Conservation (phyloP, 2,329 filamentous ascomycete species). For the Aspergillus ochraceus region DNA sequence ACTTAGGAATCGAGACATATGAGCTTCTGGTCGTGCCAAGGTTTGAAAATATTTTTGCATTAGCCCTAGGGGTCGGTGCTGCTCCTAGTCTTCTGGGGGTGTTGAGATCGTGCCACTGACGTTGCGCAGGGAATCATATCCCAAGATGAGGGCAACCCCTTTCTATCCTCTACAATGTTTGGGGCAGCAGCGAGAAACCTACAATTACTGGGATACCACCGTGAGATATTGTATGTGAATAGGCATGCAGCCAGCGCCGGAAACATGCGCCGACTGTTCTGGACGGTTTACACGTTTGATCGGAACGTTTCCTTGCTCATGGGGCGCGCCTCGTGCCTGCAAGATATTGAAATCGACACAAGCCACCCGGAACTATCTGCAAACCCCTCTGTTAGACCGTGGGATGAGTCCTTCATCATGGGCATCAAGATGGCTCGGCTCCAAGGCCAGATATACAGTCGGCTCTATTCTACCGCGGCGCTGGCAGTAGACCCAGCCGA, state of each 20-base stretch:
- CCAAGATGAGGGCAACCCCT: slow-evolving; percentile 19
- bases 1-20: slow-evolving; percentile 20
- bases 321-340: slow-evolving; percentile 19
- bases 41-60: slow-evolving; percentile 24
- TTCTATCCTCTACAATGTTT: slow-evolving; percentile 17
- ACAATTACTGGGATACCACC: slow-evolving; percentile 22
- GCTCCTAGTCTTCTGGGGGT: background rate
- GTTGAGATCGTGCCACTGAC: background rate
- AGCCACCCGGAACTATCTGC: slow-evolving; percentile 3
- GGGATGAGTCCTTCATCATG: slow-evolving; percentile 16
- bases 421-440: slow-evolving; percentile 14
- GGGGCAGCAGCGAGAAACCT: slow-evolving; percentile 21
- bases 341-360: slow-evolving; percentile 23
- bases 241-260: slow-evolving; percentile 5
- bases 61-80: slow-evolving; percentile 24
- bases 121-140: slow-evolving; percentile 15
- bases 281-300: slow-evolving; percentile 22
- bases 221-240: slow-evolving; percentile 15
- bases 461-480: slow-evolving; percentile 12
- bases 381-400: slow-evolving; percentile 9
- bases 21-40: slow-evolving; percentile 25
- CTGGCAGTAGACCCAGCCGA: slow-evolving; percentile 2
- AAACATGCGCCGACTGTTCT: slow-evolving; percentile 22
- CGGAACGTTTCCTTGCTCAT: slow-evolving; percentile 19
- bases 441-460: slow-evolving; percentile 15